These are phyloP conservation scores for Leishmania braziliensis DNA, from an alignment of 208 protist species.

Conservation along the genomic window DNA sequence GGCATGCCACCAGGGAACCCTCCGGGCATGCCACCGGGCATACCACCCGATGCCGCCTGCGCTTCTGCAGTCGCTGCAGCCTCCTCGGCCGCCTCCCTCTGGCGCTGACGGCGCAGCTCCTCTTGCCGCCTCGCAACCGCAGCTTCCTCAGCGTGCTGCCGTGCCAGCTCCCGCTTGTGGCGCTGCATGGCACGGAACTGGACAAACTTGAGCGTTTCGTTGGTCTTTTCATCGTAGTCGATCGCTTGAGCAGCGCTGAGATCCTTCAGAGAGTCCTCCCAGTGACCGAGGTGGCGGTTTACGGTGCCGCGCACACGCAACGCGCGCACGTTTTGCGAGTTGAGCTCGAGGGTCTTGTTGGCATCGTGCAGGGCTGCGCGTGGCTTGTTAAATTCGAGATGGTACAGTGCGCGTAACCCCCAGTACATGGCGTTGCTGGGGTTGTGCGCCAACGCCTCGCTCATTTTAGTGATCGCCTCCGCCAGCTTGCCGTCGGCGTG, in stretches of 20 bases:
- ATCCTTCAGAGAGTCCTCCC: slow-evolving; percentile 67
- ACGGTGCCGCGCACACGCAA: slow-evolving; percentile 75
- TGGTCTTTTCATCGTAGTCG: slow-evolving; percentile 75
- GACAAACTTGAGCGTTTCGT: slow-evolving; percentile 54
- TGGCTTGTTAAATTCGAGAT: slow-evolving; percentile 54
- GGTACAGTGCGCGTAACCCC: slow-evolving; percentile 62
- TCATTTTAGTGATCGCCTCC: slow-evolving; percentile 63
- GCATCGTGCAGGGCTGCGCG: slow-evolving; percentile 66
- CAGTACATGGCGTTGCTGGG: slow-evolving; percentile 81
- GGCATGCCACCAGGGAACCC: slow-evolving; percentile 50
- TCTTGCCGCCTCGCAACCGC: slow-evolving; percentile 33
- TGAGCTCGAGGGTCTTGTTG: slow-evolving; percentile 54
- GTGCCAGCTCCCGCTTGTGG: slow-evolving; percentile 36
- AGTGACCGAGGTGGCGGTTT: slow-evolving; percentile 66
- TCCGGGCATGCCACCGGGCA: slow-evolving; percentile 52
- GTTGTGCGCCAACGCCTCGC: slow-evolving; percentile 56
- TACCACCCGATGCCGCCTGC: slow-evolving; percentile 31
- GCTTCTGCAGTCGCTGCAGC: slow-evolving; percentile 32
- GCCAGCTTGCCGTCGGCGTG: slow-evolving; percentile 44
- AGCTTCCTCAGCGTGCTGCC: slow-evolving; percentile 51
- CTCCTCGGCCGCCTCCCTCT: slow-evolving; percentile 36
- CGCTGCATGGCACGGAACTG: slow-evolving; percentile 40
- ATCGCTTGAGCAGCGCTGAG: slow-evolving; percentile 71
- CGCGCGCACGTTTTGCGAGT: slow-evolving; percentile 76
- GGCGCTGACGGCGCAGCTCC: slow-evolving; percentile 48